Evolutionary conservation across 1,139 yeast species (phyloP), one percentile per base, ranked within the genome.

Genomic region (Pichia sp.): DNA sequence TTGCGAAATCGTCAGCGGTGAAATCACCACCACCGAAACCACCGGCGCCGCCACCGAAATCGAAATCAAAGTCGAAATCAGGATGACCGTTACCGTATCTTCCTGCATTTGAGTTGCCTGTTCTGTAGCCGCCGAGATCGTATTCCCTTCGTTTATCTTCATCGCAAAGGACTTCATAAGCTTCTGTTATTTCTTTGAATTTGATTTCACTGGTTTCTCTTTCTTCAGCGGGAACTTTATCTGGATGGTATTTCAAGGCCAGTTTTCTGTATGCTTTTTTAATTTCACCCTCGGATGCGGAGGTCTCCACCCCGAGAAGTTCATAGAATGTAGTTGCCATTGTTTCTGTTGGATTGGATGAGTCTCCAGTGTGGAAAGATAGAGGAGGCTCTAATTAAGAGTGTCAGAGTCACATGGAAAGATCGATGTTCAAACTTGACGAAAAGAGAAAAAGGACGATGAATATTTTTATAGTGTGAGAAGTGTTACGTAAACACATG

Each of bases 191-290:
- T 67, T 89, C 96, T 71, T 91, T 91, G 70, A 91, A 91, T 70
- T 87, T 89, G 63, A 89, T 96, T 51, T 96, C 95, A 28, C 96
- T 96, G 61, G 83, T 91, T 47, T 86, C 85, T 33, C 67, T 58
- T 28, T 53, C 59, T 10, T 63, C 66, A 47, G 76, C 73, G 44
- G 83, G 76, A 60, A 83, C 85, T 76, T 93, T 93, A 71, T 93
- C 99, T 50, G 99, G 99, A 68, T 93, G 99, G 70, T 83, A 86
- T 65, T 85, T 87, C 61, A 93, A 78, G 15, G 99, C 99, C 36
- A 87, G 77, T 61, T 87, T 84, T 73, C 98, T 83, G 73, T 93
- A 93, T 17, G 97, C 96, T 69, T 89, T 90, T 70, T 89, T 90
- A 66, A 93, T 85, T 68, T 91, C 96, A 28, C 76, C 68, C 38